Conservation (phyloP, 169 alveolate species). For the Hepatocystis sp. region DNA sequence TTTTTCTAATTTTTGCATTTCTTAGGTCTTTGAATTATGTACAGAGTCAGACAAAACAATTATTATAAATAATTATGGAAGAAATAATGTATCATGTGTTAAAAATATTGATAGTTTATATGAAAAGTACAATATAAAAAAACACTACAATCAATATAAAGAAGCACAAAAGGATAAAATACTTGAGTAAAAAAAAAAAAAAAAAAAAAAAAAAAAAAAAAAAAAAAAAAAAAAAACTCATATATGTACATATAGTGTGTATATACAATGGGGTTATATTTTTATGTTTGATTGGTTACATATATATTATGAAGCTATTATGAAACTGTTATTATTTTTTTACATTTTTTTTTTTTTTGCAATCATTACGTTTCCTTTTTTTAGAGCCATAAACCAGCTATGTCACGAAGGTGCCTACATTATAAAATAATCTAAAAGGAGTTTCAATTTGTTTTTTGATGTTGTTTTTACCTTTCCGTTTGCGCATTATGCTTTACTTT, state of each 20-base stretch:
- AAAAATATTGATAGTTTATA: slow-evolving; percentile 77
- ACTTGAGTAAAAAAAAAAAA: slow-evolving; percentile 27
- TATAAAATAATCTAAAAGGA: background rate
- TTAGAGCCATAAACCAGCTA: slow-evolving; percentile 58
- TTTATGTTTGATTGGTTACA: background rate
- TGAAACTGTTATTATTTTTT: background rate
- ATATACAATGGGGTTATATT: background rate
- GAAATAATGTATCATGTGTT: slow-evolving; percentile 76
- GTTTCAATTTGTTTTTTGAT: too few species aligned
- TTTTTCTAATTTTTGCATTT: background rate
- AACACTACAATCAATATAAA: slow-evolving; percentile 74
- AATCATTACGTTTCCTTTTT: background rate
- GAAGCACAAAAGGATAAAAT: slow-evolving; percentile 77
- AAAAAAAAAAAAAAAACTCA: too few species aligned
- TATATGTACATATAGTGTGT: background rate
- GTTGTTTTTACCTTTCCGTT: too few species aligned
- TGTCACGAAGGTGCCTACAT: slow-evolving; percentile 47
- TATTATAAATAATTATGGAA: slow-evolving; percentile 81
- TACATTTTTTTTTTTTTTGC: background rate
- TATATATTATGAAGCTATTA: background rate
- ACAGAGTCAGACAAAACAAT: slow-evolving; percentile 65
- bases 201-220: too few species aligned
- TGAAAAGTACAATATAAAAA: slow-evolving; percentile 77
- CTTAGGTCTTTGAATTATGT: slow-evolving; percentile 79
- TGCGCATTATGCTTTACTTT: too few species aligned